Evolutionary conservation across 768 basidiomycete species (phyloP).

Genomic region (Russula earlei): DNA sequence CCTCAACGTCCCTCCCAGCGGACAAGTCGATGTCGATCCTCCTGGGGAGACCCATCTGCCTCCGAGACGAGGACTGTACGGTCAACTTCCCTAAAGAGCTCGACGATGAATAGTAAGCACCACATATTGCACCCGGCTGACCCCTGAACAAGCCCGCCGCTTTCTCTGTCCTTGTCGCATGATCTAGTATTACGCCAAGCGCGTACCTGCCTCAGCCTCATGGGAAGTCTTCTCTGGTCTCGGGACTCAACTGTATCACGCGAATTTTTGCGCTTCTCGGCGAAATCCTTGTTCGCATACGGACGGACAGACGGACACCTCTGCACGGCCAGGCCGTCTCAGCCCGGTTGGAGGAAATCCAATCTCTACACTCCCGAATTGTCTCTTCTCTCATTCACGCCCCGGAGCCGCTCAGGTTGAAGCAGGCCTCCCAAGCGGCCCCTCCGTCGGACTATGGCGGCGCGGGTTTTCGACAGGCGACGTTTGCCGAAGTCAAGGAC

Average conservation of each 20-base stretch:
- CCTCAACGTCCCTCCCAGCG: constrained; percentile 34
- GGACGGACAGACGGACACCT: constrained; percentile 79
- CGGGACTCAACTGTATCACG: constrained; percentile 80
- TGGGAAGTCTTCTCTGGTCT: constrained; percentile 75
- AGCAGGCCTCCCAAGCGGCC: constrained; percentile 41
- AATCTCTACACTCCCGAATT: constrained; percentile 69
- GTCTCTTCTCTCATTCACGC: constrained; percentile 63
- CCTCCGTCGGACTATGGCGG: constrained; percentile 54
- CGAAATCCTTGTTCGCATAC: constrained; percentile 79
- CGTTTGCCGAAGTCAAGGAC: constrained; percentile 81
- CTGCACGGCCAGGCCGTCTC: constrained; percentile 81
- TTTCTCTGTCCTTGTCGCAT: neutral
- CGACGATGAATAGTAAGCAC: constrained; percentile 79
- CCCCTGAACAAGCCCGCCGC: constrained; percentile 7
- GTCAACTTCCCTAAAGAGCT: constrained; percentile 82
- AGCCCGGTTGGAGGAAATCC: constrained; percentile 75
- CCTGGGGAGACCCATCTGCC: constrained; percentile 73
- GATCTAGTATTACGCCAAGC: constrained; percentile 64
- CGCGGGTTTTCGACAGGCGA: constrained; percentile 68
- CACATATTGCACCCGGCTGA: constrained; percentile 18
- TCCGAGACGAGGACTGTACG: constrained; percentile 87
- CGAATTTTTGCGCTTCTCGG: constrained; percentile 80
- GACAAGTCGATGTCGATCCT: constrained; percentile 88
- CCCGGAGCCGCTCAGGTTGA: constrained; percentile 67
- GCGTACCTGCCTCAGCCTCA: constrained; percentile 82